Evolutionary conservation across 2,329 filamentous ascomycete species (phyloP).

Genomic region (Botrytis deweyae): DNA sequence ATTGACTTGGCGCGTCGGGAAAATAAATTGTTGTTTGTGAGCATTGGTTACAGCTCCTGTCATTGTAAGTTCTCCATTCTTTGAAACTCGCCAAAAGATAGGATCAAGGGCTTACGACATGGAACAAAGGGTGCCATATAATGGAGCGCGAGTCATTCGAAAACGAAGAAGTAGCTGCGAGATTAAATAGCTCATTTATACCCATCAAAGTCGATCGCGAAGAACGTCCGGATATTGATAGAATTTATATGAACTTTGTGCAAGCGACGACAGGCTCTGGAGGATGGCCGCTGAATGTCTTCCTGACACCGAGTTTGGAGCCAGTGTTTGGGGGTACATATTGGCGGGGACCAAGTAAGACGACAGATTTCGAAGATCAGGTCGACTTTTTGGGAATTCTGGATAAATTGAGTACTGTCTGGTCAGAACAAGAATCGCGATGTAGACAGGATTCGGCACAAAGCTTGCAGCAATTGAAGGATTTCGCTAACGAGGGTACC

Average conservation of each 20-base stretch:
- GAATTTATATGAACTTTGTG: constrained; percentile 98
- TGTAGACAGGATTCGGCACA: constrained; percentile 82
- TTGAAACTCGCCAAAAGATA: background rate
- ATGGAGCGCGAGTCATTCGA: constrained; percentile 92
- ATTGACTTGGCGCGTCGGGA: constrained; percentile 73
- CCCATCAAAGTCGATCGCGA: constrained; percentile 93
- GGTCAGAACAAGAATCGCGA: constrained; percentile 79
- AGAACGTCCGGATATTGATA: constrained; percentile 89
- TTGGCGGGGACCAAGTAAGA: constrained; percentile 63
- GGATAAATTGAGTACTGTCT: constrained; percentile 71
- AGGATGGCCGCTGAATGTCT: constrained; percentile 96
- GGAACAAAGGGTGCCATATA: constrained; percentile 70
- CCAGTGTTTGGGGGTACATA: constrained; percentile 97
- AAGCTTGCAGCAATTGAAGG: constrained; percentile 75
- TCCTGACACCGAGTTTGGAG: constrained; percentile 87
- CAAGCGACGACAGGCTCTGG: constrained; percentile 87
- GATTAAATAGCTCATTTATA: constrained; percentile 85
- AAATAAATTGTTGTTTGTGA: constrained; percentile 88
- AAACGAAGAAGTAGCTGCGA: constrained; percentile 72
- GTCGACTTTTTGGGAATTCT: constrained; percentile 83
- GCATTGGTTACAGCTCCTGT: constrained; percentile 92
- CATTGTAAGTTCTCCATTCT: constrained; percentile 65
- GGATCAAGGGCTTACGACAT: background rate
- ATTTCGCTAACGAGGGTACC: constrained; percentile 87
- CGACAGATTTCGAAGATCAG: constrained; percentile 50